Evolutionary conservation across 2,329 filamentous ascomycete genomes (phyloP).

Genomic region (Aureobasidium namibiae): DNA sequence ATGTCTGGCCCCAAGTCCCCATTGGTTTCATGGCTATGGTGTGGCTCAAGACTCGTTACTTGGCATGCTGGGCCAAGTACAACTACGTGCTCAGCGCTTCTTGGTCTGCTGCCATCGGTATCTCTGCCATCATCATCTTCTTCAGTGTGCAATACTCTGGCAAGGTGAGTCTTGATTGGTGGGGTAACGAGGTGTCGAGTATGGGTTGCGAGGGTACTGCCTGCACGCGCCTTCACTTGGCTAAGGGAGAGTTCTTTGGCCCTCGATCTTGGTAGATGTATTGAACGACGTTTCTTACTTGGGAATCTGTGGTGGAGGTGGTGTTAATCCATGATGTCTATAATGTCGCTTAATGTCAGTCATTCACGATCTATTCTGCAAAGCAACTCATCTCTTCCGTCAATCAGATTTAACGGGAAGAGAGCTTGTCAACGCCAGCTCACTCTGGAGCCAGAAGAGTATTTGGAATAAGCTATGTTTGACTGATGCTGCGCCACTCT

Average conservation of each 20-base stretch:
- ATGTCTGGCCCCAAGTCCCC: conserved; percentile 1
- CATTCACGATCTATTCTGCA: too few relatives aligned
- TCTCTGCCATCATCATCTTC: conserved; percentile 11
- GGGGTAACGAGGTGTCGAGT: not conserved
- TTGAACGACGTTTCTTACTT: too few relatives aligned
- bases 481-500: not conserved
- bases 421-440: too few relatives aligned
- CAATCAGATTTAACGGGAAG: too few relatives aligned
- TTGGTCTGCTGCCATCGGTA: conserved; percentile 8
- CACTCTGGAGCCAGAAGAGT: too few relatives aligned
- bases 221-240: not conserved
- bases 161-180: not conserved
- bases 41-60: not conserved
- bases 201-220: not conserved
- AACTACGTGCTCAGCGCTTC: conserved; percentile 6
- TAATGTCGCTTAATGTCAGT: too few relatives aligned
- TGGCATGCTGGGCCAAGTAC: conserved; percentile 6
- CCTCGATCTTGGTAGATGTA: not conserved
- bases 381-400: too few relatives aligned
- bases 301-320: too few relatives aligned
- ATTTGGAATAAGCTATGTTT: too few relatives aligned
- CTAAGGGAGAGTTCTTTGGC: conserved; percentile 3
- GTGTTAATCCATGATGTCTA: too few relatives aligned
- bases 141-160: not conserved
- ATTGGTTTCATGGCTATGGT: conserved; percentile 4